Conservation (phyloP, 441 rosid species). For the Populus hybrid region DNA sequence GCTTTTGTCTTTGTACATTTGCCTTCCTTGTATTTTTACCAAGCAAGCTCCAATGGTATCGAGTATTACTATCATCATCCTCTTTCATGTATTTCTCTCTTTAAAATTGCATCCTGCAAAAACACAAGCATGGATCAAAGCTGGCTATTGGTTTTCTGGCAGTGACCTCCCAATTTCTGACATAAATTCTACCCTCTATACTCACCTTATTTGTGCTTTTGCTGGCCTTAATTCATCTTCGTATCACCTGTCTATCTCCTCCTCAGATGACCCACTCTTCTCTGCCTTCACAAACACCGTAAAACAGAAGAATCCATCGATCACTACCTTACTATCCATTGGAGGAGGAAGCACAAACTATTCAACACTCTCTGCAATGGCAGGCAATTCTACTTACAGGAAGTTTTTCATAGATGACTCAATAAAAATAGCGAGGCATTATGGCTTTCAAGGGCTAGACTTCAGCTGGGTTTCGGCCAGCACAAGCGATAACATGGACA, state of each 20-base stretch:
- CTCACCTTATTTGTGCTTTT: conserved; percentile 38
- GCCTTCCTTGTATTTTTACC: background rate
- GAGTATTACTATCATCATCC: background rate
- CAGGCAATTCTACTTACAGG: conserved; percentile 21
- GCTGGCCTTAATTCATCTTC: conserved; percentile 28
- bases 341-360: background rate
- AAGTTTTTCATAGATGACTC: conserved; percentile 36
- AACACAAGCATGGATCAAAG: conserved; percentile 31
- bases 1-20: too few species aligned
- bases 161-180: conserved; percentile 14
- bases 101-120: background rate
- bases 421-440: conserved; percentile 28
- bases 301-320: conserved; percentile 34
- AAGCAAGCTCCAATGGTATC: background rate
- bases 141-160: conserved; percentile 31
- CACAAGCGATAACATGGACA: conserved; percentile 16
- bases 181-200: conserved; percentile 37
- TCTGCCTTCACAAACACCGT: conserved; percentile 25
- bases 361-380: conserved; percentile 23
- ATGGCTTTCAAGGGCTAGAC: conserved; percentile 44
- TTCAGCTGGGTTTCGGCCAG: conserved; percentile 27
- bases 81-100: background rate
- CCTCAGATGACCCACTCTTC: background rate
- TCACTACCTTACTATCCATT: conserved; percentile 32
- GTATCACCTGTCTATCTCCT: conserved; percentile 18